phyloP scores from a whole-genome alignment of 192 early-diverging fungal species.

The Geranomyces variabilis region DNA sequence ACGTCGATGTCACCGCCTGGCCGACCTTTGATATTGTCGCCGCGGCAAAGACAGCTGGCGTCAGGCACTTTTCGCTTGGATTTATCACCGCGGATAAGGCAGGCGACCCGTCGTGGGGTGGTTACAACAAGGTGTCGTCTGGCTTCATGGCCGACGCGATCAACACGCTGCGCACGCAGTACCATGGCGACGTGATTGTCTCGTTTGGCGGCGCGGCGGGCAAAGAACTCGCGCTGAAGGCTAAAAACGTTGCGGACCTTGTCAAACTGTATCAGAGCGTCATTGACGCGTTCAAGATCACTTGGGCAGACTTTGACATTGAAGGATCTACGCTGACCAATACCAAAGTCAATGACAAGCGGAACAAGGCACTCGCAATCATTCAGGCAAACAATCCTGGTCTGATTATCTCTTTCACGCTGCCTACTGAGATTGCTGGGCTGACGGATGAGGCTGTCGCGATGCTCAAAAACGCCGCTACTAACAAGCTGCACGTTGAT shows the following conservation, averaged over 20 bases:
- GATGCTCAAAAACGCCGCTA: conserved; percentile 33
- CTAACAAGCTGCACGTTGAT: conserved; percentile 34
- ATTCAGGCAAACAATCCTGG: conserved; percentile 27
- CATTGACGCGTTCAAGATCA: conserved; percentile 38
- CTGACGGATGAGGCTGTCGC: conserved; percentile 25
- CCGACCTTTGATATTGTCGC: conserved; percentile 36
- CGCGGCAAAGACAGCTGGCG: conserved; percentile 28
- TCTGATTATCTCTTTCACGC: conserved; percentile 43
- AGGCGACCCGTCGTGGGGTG: conserved; percentile 41
- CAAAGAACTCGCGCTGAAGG: conserved; percentile 34
- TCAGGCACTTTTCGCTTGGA: conserved; percentile 39
- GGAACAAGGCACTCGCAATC: conserved; percentile 39
- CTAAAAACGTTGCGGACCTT: conserved; percentile 22
- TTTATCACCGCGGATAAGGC: conserved; percentile 40
- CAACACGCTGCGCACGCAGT: conserved; percentile 9
- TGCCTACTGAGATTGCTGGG: conserved; percentile 38
- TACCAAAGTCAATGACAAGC: conserved; percentile 5
- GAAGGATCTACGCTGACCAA: conserved; percentile 40
- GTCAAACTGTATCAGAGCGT: conserved; percentile 41
- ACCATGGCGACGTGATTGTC: conserved; percentile 47
- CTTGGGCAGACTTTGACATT: conserved; percentile 51
- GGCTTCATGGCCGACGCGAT: conserved; percentile 1
- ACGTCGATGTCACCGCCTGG: conserved; percentile 40
- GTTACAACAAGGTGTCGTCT: conserved; percentile 16
- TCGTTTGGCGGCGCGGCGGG: conserved; percentile 49